Base-by-base conservation (phyloP, 805 yeast species). In the Kodamaea hsintzibuensis region DNA sequence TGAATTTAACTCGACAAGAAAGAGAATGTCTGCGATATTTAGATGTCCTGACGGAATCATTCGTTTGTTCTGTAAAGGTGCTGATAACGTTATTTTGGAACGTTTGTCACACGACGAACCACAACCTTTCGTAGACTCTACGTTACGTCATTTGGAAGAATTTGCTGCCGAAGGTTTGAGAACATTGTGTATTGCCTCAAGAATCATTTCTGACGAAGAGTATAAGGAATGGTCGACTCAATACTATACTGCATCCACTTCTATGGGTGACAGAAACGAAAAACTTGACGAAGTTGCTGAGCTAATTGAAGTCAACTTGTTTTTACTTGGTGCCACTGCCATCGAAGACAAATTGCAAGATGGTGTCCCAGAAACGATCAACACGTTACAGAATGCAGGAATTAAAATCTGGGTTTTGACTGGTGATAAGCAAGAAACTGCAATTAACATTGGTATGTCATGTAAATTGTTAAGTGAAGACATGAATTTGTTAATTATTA, bases 361-460 rank as follows among this genome's bases (percentile, higher is more conserved):
- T 54, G 99, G 98, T 42, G 99, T 95, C 17, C 98, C 99, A 1
- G 99, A 95, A 60, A 91, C 99, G 0, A 96, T 95, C 56, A 95
- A 90, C 60, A 89, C 96, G 5, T 79, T 95, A 53, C 99, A 96
- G 68, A 91, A 88, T 53, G 99, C 99, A 0, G 98, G 98, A 13
- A 92, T 96, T 59, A 93, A 91, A 68, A 83, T 95, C 14, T 95
- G 99, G 99, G 98, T 95, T 19, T 77, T 95, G 49, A 95, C 99
- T 1, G 99, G 99, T 62, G 99, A 95, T 67, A 82, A 97, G 69
- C 99, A 96, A 69, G 99, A 95, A 69, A 95, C 99, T 12, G 99
- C 99, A 0, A 89, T 95, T 60, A 95, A 95, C 68, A 95, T 95
- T 65, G 99, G 99, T 56, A 91, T 95, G 98, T 90, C 97, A 63